Evolutionary conservation across 306 rosid species (phyloP).

Genomic region (Inga oerstediana): DNA sequence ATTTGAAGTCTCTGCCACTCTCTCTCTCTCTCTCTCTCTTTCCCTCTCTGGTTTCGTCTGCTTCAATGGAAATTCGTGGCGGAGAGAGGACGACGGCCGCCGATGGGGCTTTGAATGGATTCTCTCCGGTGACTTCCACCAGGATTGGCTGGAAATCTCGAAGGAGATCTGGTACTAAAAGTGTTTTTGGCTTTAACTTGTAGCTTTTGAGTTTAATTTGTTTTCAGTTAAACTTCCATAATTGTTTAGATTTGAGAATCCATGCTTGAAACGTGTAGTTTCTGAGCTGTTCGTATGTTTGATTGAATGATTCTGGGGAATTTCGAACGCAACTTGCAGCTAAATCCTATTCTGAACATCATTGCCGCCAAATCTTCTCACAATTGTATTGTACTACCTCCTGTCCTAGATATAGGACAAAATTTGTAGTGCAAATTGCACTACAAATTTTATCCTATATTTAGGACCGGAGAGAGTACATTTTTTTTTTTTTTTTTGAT

Average conservation of each 20-base stretch:
- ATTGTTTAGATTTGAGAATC: neutral
- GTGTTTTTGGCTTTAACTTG: neutral
- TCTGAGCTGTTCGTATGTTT: neutral
- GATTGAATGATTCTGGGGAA: slow-evolving; percentile 19
- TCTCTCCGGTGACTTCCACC: slow-evolving; percentile 74
- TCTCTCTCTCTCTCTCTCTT: neutral
- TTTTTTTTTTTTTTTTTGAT: neutral
- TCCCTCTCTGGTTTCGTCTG: neutral
- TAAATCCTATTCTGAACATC: neutral
- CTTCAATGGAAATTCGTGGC: slow-evolving; percentile 50
- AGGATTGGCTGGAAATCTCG: slow-evolving; percentile 84
- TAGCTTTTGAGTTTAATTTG: slow-evolving; percentile 14
- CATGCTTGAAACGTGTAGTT: neutral
- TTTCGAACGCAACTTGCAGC: slow-evolving; percentile 17
- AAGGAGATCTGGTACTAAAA: slow-evolving; percentile 72
- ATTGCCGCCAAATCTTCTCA: neutral
- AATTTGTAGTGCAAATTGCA: no score
- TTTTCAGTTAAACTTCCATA: neutral
- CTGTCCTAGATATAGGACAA: no score
- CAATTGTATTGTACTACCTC: neutral
- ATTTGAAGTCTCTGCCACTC: neutral
- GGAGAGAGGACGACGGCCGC: slow-evolving; percentile 39
- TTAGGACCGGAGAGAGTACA: no score
- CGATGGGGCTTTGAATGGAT: slow-evolving; percentile 61
- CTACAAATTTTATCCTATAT: no score